Percentiles rank a stretch among this genome's conserved stretches.
phyloP scores from a whole-genome alignment of 768 basidiomycete species.

The Pholiota molesta region DNA sequence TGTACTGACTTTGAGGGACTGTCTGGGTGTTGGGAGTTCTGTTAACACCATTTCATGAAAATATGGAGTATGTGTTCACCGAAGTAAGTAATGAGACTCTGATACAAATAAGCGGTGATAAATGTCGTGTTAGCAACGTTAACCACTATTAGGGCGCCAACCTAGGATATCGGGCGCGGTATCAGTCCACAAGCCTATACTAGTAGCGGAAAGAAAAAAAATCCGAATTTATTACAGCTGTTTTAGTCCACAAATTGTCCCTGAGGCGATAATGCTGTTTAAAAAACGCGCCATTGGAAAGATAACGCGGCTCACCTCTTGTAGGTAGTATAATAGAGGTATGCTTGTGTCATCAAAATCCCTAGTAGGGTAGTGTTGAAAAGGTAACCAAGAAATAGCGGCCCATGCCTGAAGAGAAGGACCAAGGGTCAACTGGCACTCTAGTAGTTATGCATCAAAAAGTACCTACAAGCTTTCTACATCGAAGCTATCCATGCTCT shows the following conservation, averaged over 20 bases:
- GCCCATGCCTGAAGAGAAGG: conserved; percentile 13
- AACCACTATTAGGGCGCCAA: not conserved
- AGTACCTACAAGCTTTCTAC: not conserved
- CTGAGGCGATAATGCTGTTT: not conserved
- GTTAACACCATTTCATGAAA: not conserved
- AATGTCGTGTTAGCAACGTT: not conserved
- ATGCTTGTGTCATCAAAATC: conserved; percentile 19
- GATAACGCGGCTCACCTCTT: conserved; percentile 26
- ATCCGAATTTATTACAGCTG: not conserved
- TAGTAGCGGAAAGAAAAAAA: not conserved
- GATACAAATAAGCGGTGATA: not conserved
- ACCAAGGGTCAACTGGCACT: not conserved
- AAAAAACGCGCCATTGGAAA: conserved; percentile 1
- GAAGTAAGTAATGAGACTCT: not conserved
- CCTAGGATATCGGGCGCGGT: not conserved
- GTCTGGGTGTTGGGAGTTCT: not conserved
- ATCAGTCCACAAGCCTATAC: not conserved
- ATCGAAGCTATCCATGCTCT: not conserved
- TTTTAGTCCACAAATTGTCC: not conserved
- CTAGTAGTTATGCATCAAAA: not conserved
- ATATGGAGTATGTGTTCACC: not conserved
- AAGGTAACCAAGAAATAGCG: conserved; percentile 18
- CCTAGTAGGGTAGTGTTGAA: conserved; percentile 20
- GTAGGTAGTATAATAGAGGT: conserved; percentile 20
- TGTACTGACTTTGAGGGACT: not conserved